Conservation (phyloP, 2,329 filamentous ascomycete species). For the Aspergillus sclerotialis region DNA sequence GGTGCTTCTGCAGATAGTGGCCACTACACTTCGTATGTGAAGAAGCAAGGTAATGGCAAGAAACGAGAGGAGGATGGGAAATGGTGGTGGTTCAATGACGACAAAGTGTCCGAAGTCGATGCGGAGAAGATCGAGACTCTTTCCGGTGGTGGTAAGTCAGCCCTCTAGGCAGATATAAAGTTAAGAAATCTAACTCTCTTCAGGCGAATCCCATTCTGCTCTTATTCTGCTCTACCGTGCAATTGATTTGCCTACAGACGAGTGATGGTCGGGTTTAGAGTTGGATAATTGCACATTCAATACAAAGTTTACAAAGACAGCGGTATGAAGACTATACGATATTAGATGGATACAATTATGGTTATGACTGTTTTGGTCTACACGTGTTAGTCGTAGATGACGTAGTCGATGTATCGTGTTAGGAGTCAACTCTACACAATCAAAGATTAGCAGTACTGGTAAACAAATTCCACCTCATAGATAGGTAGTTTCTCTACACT, state of each 20-base stretch:
- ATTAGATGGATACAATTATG: not conserved
- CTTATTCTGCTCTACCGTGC: conserved; percentile 46
- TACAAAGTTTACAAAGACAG: not conserved
- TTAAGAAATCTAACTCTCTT: conserved; percentile 10
- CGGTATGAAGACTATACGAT: not conserved
- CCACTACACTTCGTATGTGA: conserved; percentile 96
- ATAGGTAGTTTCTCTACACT: no score
- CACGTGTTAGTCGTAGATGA: no score
- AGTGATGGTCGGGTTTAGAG: conserved; percentile 14
- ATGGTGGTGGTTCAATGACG: conserved; percentile 99
- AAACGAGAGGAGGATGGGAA: conserved; percentile 82
- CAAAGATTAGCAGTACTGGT: no score
- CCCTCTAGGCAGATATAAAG: conserved; percentile 4
- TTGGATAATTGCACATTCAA: not conserved
- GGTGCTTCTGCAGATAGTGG: conserved; percentile 94
- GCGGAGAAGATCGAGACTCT: conserved; percentile 85
- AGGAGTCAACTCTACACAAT: no score
- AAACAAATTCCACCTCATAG: no score
- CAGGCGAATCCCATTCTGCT: conserved; percentile 45
- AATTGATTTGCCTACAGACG: conserved; percentile 40
- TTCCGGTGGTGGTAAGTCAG: conserved; percentile 67
- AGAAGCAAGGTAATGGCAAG: conserved; percentile 72
- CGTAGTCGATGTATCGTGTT: no score
- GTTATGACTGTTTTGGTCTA: no score
- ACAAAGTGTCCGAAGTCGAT: conserved; percentile 89